Evolutionary conservation across 177 flowering plant species (phyloP).

Genomic region (Vitis hybrid): DNA sequence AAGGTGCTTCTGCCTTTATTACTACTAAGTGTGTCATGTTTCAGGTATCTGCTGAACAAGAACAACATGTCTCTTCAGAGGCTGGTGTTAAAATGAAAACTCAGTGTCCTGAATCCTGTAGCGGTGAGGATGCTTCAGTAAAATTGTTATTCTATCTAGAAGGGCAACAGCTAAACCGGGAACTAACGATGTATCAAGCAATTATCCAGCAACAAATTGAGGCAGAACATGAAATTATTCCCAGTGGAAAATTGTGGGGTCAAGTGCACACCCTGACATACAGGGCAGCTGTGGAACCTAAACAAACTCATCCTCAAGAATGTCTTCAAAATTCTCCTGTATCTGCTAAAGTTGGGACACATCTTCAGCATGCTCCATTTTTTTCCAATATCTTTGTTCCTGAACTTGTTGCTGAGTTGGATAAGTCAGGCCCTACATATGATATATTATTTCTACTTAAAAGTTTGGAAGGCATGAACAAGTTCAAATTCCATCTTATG

Average conservation of each 20-base stretch:
- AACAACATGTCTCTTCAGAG: conserved; percentile 9
- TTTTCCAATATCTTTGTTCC: conserved; percentile 39
- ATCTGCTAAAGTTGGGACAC: conserved; percentile 16
- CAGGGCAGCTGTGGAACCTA: conserved; percentile 32
- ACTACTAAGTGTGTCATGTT: not conserved
- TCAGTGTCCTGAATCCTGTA: conserved; percentile 21
- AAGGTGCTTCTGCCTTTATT: not conserved
- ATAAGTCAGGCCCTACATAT: conserved; percentile 48
- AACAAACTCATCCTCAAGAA: conserved; percentile 12
- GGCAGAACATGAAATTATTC: conserved; percentile 33
- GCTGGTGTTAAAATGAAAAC: conserved; percentile 7
- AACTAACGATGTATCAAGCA: conserved; percentile 72
- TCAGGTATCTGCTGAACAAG: conserved; percentile 29
- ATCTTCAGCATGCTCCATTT: conserved; percentile 31
- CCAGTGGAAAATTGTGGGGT: conserved; percentile 54
- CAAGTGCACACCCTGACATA: conserved; percentile 58
- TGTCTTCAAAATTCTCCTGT: conserved; percentile 9
- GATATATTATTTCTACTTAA: conserved; percentile 67
- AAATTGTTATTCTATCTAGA: conserved; percentile 60
- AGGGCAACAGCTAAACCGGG: conserved; percentile 48
- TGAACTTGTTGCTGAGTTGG: conserved; percentile 47
- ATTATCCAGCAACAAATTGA: conserved; percentile 50
- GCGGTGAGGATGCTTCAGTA: conserved; percentile 20
- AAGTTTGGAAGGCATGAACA: conserved; percentile 66
- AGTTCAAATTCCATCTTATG: conserved; percentile 42